phyloP scores from a whole-genome alignment of 2,329 filamentous ascomycete species.

The Aureobasidium sp. region DNA sequence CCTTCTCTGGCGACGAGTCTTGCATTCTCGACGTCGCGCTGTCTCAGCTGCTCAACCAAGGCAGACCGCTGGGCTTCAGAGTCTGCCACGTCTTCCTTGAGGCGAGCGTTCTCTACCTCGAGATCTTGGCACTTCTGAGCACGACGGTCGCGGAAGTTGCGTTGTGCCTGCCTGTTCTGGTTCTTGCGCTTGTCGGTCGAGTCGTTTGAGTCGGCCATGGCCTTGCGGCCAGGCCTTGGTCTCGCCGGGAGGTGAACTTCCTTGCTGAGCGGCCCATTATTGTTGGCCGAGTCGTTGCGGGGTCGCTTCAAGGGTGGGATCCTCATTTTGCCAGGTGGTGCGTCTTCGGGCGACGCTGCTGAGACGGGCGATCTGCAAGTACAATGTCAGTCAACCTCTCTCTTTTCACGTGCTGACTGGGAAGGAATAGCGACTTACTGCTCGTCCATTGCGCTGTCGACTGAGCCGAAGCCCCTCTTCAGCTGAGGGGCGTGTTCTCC shows the following conservation, averaged over 20 bases:
- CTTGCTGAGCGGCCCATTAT: conserved; percentile 12
- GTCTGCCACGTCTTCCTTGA: conserved; percentile 41
- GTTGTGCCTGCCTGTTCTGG: conserved; percentile 87
- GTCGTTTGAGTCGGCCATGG: conserved; percentile 60
- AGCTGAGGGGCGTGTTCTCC: not conserved
- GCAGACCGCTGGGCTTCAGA: conserved; percentile 33
- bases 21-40: not conserved
- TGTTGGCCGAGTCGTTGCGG: not conserved
- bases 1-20: not conserved
- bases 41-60: not conserved
- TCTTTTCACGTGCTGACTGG: not conserved
- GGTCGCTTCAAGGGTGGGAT: conserved; percentile 10
- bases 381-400: not conserved
- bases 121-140: conserved; percentile 73
- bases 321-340: conserved; percentile 5
- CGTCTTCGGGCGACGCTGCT: not conserved
- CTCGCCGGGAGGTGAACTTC: conserved; percentile 34
- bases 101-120: conserved; percentile 38
- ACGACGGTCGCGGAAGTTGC: conserved; percentile 81
- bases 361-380: not conserved
- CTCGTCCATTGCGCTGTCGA: not conserved
- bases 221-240: conserved; percentile 74
- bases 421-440: not conserved
- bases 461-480: not conserved
- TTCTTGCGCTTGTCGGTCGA: conserved; percentile 89